phyloP scores from a whole-genome alignment of 768 basidiomycete genomes.

The Auricularia auricula-judae region DNA sequence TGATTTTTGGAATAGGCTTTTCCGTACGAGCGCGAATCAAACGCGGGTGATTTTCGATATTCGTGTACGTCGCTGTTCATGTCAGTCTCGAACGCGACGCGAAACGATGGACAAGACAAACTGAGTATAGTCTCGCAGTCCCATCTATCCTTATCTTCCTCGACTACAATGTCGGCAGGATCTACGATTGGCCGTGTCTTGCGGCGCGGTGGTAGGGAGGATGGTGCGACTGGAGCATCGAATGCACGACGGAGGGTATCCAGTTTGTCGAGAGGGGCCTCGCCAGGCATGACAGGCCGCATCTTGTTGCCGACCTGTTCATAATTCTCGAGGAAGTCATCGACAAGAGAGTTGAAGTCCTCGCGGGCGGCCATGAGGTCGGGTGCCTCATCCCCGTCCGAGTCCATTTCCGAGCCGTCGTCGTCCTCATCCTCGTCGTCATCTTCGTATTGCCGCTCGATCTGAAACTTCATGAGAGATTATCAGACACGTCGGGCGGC shows the following conservation, averaged over 20 bases:
- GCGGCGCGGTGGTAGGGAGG: too few relatives aligned
- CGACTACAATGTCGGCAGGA: constrained; percentile 25
- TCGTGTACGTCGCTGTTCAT: constrained; percentile 80
- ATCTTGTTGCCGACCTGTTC: constrained; percentile 35
- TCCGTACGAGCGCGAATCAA: constrained; percentile 61
- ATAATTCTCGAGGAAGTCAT: constrained; percentile 87
- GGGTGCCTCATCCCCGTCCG: constrained; percentile 49
- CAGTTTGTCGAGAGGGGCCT: constrained; percentile 66
- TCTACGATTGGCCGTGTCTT: constrained; percentile 10
- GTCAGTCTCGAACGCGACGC: background rate
- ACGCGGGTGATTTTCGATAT: constrained; percentile 92
- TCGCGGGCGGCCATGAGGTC: constrained; percentile 71
- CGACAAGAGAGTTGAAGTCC: constrained; percentile 85
- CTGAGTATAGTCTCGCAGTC: constrained; percentile 94
- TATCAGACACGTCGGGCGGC: background rate
- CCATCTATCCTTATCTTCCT: constrained; percentile 60
- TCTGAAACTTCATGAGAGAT: constrained; percentile 34
- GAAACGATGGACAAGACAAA: constrained; percentile 29
- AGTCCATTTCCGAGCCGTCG: constrained; percentile 28
- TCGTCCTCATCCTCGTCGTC: constrained; percentile 31
- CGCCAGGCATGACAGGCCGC: constrained; percentile 56
- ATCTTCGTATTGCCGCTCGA: constrained; percentile 65
- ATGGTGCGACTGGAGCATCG: constrained; percentile 50
- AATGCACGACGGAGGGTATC: constrained; percentile 59
- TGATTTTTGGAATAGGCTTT: constrained; percentile 49